Evolutionary conservation across 768 basidiomycete species (phyloP), one percentile per base, ranked within the genome.

Genomic region (Termitomyces eurrhizus): DNA sequence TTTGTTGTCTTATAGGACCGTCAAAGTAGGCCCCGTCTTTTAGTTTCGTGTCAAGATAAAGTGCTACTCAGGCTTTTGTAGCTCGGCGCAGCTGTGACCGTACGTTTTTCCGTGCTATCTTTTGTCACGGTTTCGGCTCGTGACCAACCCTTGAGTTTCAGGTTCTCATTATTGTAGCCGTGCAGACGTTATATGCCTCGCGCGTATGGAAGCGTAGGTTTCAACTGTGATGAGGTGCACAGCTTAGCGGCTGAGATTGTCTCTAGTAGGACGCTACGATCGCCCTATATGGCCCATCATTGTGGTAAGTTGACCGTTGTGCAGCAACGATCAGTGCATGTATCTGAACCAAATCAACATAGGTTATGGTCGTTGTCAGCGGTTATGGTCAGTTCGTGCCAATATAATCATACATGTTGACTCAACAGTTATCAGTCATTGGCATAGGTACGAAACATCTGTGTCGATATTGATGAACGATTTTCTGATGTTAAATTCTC

Each of bases 151-250:
- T 29, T 4, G 29, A 29, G n/a, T 14, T 11, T 2, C 33, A 73
- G 72, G 58, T 72, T 24, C 48, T 68, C 2, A 70, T 71, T 14
- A 60, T 72, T 33, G 52, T 68, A 52, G 18, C 58, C 18, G 71
- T 73, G 41, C 71, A 72, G 64, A 69, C 62, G 36, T 57, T 72
- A 42, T 73, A 72, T 39, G 68, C 70, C n/a, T 21, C 69, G 26
- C 66, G 72, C 7, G 64, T 72, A 12, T 73, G 70, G 70, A 70
- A 65, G 58, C 66, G 72, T 73, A 56, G 49, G 70, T 69, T 6
- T 4, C 14, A 45, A 21, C 1, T 36, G 7, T 9, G 1, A 14
- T n/a, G 49, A 33, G 21, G 7, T 51, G n/a, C n/a, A 12, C 49
- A 32, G 13, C 21, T 26, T 48, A 41, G 21, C 2, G 49, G 46